These are phyloP conservation scores for Trichoderma aggressivum DNA, from an alignment of 2,329 filamentous ascomycete genomes.

Conservation along the genomic window DNA sequence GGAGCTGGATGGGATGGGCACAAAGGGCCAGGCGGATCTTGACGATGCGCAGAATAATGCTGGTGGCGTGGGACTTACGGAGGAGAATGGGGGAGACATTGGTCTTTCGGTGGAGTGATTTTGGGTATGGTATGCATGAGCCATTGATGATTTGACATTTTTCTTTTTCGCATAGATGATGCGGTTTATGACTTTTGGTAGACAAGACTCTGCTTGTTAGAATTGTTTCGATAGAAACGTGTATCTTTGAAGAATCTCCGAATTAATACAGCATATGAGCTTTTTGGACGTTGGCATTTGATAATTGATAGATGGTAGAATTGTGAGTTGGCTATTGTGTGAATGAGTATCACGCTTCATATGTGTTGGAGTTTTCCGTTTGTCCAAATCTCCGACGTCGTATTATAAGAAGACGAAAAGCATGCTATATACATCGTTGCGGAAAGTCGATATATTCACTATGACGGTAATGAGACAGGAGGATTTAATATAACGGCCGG, in stretches of 20 bases:
- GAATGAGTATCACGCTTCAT: neutral
- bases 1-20: slow-evolving; percentile 54
- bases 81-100: neutral
- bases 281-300: neutral
- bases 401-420: neutral
- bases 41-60: slow-evolving; percentile 57
- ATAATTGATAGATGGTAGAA: neutral
- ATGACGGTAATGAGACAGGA: too few species aligned
- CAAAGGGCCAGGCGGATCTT: slow-evolving; percentile 53
- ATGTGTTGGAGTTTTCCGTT: neutral
- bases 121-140: neutral
- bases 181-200: neutral
- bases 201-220: neutral
- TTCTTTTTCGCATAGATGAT: neutral
- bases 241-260: neutral
- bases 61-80: slow-evolving; percentile 40
- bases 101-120: slow-evolving; percentile 22
- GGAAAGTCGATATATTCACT: too few species aligned
- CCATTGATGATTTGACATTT: neutral
- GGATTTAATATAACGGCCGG: too few species aligned
- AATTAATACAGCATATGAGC: neutral
- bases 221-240: neutral
- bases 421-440: too few species aligned
- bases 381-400: neutral
- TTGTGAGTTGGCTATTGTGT: neutral